Evolutionary conservation across 305 asterid genomes (phyloP), one percentile per base, ranked within the genome.

Genomic region (Fraxinus albicans): DNA sequence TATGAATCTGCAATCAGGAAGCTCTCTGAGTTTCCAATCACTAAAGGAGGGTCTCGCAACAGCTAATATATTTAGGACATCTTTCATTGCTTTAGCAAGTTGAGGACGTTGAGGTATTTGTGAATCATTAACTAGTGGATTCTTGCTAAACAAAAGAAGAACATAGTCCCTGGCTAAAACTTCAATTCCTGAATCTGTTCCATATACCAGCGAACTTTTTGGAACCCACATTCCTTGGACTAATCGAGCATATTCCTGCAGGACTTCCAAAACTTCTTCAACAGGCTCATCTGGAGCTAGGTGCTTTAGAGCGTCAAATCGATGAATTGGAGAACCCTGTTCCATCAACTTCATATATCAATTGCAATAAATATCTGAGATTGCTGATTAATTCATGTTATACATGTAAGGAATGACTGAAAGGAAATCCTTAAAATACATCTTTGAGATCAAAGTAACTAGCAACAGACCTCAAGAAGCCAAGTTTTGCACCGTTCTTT

Each of bases 141-240:
- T 73, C 89, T 94, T 90, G 88, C 91, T 92, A 79, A 96, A 96
- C 83, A 84, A 85, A 76, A 85, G 87, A 81, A 96, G 97, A 84
- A 88, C 89, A 60, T 63, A 89, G 84, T 96, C 94, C 88, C 98
- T 90, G 15, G 95, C 93, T 38, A 85, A 36, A 83, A 72, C 88
- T 27, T 86, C 83, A 12, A n/a, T 2, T 78, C 93, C 92, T 12
- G 65, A 42, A 82, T 90, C 92, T 17, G 33, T 77, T 83, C 88
- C 94, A 77, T 81, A 86, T 58, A 93, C 78, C 87, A 92, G 78
- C 2, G 87, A 6, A 84, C 93, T 92, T 88, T 85, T 94, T 12
- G 95, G 94, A 85, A 91, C 87, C 99, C 99, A 96, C 72, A 94
- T 89, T 78, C 99, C 98, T 88, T 94, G 99, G 88, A 96, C 93